Base-by-base conservation (phyloP, 2,329 filamentous ascomycete species). In the Sporothrix protearum region DNA sequence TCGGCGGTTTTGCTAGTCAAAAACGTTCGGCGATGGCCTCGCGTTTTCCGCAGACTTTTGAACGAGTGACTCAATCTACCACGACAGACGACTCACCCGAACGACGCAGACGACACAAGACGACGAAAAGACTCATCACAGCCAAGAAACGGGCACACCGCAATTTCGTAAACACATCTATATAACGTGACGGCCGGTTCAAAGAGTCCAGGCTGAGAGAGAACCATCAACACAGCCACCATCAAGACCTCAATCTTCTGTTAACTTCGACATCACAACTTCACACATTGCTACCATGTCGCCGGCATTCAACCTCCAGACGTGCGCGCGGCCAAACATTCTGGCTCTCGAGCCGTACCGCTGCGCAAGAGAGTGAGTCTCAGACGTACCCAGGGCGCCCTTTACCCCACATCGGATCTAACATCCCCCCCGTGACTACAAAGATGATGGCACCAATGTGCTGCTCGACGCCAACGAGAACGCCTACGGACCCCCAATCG, bases 381-480 rank as follows among this genome's bases (percentile, higher is more conserved):
- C 45, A 8, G 70, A 73, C 10, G 1, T n/a, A 45, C 74, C 70
- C 59, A 36, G 12, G 69, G 10, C n/a, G 51, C 10, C 14, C 25
- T 75, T 80, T 76, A 28, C 8, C 22, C 51, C 14, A n/a, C 25
- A 3, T n/a, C 30, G 5, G 8, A 6, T 14, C 66, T 42, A 5
- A 47, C 51, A 2, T 5, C 3, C 1, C 3, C 1, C 68, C 79
- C 96, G 93, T 83, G 96, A 99, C 87, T 98, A 99, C 87, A 97
- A 99, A 84, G 95, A 99, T 80, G 92, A 99, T 79, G 96, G 96
- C 76, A 95, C 90, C 72, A 98, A 98, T 78, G 89, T 98, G 77
- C 90, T 99, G 69, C 91, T 99, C 75, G 96, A 99, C 80, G 96
- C 96, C 76, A 99, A 99, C 78, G 96, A 99, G 83, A 99, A 99